Conservation (phyloP, 768 basidiomycete genomes). For the Amanita subjunquillea region DNA sequence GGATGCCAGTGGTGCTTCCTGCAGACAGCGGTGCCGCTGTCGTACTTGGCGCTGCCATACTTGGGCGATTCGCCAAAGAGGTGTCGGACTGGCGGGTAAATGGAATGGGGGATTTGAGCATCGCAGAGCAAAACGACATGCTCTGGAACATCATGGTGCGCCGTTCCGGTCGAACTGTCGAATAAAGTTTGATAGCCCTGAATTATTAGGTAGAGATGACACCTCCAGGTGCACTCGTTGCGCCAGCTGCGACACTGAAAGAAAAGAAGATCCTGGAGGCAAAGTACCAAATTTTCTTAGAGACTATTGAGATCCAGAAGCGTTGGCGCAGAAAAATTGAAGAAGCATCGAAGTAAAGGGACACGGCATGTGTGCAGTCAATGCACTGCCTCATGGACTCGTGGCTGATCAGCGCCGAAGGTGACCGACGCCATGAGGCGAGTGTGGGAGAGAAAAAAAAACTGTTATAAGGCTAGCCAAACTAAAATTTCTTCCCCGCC, state of each 20-base stretch:
- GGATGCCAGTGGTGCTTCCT: slow-evolving; percentile 77
- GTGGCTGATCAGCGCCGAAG: too few species aligned
- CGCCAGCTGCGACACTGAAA: slow-evolving; percentile 46
- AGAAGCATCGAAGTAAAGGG: slow-evolving; percentile 24
- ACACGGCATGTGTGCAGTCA: background rate
- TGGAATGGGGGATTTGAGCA: slow-evolving; percentile 19
- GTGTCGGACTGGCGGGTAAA: slow-evolving; percentile 9
- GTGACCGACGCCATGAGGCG: too few species aligned
- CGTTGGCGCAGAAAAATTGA: slow-evolving; percentile 79
- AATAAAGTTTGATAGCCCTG: background rate
- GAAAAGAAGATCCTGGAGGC: slow-evolving; percentile 76
- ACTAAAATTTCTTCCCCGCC: too few species aligned
- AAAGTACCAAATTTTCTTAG: slow-evolving; percentile 91
- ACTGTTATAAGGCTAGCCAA: too few species aligned
- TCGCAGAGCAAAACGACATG: slow-evolving; percentile 42
- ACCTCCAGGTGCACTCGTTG: slow-evolving; percentile 62
- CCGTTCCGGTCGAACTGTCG: background rate
- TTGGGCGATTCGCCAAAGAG: slow-evolving; percentile 76
- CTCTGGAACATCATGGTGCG: slow-evolving; percentile 91
- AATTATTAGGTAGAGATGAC: slow-evolving; percentile 78
- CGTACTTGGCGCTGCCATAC: slow-evolving; percentile 88
- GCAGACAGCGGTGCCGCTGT: slow-evolving; percentile 70
- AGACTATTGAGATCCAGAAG: slow-evolving; percentile 81
- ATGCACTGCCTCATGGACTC: too few species aligned
- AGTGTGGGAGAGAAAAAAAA: too few species aligned